Base-by-base conservation (phyloP, 352 stramenopile genomes). In the Phytopythium litorale region DNA sequence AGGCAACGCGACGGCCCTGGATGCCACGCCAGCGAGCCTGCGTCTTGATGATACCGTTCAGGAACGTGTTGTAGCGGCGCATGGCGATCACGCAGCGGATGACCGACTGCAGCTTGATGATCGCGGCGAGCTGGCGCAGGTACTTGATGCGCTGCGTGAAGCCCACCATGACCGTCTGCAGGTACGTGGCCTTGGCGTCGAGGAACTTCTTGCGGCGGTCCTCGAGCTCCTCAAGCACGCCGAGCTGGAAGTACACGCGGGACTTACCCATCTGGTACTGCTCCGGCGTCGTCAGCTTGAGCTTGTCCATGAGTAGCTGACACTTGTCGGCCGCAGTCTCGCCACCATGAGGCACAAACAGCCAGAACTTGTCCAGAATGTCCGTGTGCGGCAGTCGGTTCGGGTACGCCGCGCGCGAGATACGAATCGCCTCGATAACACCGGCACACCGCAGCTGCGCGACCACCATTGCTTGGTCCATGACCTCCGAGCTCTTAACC, bases 361-460 rank as follows among this genome's bases (percentile, higher is more conserved):
- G 49, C 75, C 83, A 90, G 52, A 94, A 94, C 61, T 93, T 92
- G 52, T 90, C 71, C 57, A 94, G 62, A 35, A 92, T 87, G 16
- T 96, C 84, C 0, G 76, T 70, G 76, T 99, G 97, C 60, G 84
- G 79, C 35, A 99, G 76, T 30, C 98, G 94, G 72, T 99, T 98
- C 49, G 97, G 97, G 71, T 99, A 99, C 25, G 97, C 98, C 52
- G 97, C 91, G 54, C 98, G 91, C 51, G 96, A 97, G 58, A 99
- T 98, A 51, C 97, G 92, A 42, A 99, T 98, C 9, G 97, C 98
- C 75, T 99, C 98, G 42, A 99, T 97, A 33, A 99, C 96, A 75
- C 98, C 98, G 70, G 96, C 96, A 67, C 99, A 99, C 19, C 89
- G 84, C 16, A 99, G 67, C 79, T 99, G 97, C 35, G 98, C 92